Percentiles rank a stretch among this genome's conserved stretches.
These are phyloP conservation scores for Naganishia albida DNA, from an alignment of 1,284 basidiomycete species.

Conservation along the genomic window DNA sequence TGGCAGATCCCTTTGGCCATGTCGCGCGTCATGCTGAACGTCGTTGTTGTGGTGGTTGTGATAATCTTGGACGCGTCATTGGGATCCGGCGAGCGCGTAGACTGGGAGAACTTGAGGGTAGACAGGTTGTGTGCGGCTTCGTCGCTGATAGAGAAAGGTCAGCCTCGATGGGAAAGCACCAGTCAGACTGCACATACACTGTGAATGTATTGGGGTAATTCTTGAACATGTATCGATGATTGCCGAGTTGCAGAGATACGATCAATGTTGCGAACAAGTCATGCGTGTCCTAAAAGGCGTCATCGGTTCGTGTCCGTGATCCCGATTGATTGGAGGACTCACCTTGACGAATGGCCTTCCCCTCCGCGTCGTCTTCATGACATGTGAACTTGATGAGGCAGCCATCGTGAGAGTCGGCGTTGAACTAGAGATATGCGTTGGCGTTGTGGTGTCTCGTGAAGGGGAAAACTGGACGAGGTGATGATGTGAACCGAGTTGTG, in stretches of 20 bases:
- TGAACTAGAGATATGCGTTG: too few relatives aligned
- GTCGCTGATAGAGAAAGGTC: slow-evolving; percentile 64
- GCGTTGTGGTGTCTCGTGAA: too few relatives aligned
- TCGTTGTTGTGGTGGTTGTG: slow-evolving; percentile 98
- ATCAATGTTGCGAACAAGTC: slow-evolving; percentile 97
- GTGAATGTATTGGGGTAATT: slow-evolving; percentile 93
- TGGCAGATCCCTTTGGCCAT: slow-evolving; percentile 99
- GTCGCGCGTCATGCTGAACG: slow-evolving; percentile 98
- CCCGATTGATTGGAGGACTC: slow-evolving; percentile 31
- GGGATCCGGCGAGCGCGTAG: slow-evolving; percentile 95
- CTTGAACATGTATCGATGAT: slow-evolving; percentile 94
- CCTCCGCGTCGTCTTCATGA: slow-evolving; percentile 96
- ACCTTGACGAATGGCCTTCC: slow-evolving; percentile 93
- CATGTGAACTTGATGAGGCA: slow-evolving; percentile 57
- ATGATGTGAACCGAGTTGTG: too few relatives aligned
- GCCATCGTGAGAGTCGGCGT: slow-evolving; percentile 1
- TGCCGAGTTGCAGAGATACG: slow-evolving; percentile 84
- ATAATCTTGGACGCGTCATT: slow-evolving; percentile 95
- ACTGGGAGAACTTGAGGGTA: slow-evolving; percentile 97
- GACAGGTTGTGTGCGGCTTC: slow-evolving; percentile 92
- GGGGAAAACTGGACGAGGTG: too few relatives aligned
- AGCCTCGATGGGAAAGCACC: slow-evolving; percentile 21
- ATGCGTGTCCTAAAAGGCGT: slow-evolving; percentile 76
- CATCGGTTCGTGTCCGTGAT: slow-evolving; percentile 4
- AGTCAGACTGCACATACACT: slow-evolving; percentile 64